Evolutionary conservation across 352 stramenopile genomes (phyloP), one percentile per base, ranked within the genome.

Genomic region (Poterioochromonas sp.): DNA sequence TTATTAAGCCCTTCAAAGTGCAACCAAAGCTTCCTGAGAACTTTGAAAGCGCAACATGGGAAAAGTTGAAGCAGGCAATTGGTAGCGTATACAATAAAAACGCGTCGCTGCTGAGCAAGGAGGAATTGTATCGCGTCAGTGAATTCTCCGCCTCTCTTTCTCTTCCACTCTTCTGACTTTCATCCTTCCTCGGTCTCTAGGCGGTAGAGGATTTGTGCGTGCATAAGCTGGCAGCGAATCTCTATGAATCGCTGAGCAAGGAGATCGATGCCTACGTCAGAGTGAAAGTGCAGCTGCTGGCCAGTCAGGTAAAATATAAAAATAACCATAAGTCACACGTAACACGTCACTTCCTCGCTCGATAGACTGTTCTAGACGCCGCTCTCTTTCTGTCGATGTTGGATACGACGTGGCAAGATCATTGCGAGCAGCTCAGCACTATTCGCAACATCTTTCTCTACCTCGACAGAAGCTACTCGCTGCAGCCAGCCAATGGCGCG

Each of bases 381-480:
- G 26, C 3, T 15, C 3, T 39, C n/a, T 92, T 94, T 70, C 84
- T 93, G 3, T 85, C 90, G 54, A 83, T 84, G 3, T 88, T 94
- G 70, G 87, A 93, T 74, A 76, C 79, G 35, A 74, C 93, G 12
- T 96, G 91, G 91, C 83, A 91, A 77, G 88, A 94, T 80, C 91
- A 96, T 73, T 96, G 91, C 82, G 86, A 91, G 62, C 88, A 95
- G 44, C 91, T 96, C 88, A 87, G 92, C 40, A 92, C 91, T 49
- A 91, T 97, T 76, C 90, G 92, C 69, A 95, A 90, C 73, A 93
- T 97, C 53, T 96, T 96, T 77, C 84, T 96, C 47, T 96, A 95
- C 73, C 81, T 97, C 60, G 91, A 96, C 82, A 86, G 90, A 44
- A 51, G 12, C 20, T 5, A 20, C 71, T 26, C 47, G 5, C 3